phyloP scores from a whole-genome alignment of 2,329 filamentous ascomycete species.

The Ophiocordyceps camponoti-leonardi region DNA sequence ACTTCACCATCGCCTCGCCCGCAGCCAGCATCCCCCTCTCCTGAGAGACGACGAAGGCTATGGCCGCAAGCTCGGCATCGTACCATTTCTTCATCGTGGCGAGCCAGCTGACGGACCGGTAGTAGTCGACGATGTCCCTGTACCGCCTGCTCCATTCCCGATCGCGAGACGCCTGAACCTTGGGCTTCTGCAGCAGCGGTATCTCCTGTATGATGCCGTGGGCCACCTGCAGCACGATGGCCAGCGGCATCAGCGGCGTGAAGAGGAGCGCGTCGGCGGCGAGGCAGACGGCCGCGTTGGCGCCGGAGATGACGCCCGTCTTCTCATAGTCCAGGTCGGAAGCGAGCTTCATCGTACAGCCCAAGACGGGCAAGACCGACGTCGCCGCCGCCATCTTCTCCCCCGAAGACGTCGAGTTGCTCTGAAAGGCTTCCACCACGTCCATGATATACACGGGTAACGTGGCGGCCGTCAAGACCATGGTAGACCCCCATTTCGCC shows the following conservation, averaged over 20 bases:
- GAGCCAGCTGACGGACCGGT: background rate
- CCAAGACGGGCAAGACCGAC: background rate
- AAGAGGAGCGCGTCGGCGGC: background rate
- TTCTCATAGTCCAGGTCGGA: background rate
- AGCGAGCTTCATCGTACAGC: background rate
- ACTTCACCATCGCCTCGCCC: background rate
- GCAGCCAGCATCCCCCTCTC: background rate
- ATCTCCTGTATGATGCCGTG: background rate
- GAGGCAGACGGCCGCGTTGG: conserved; percentile 4
- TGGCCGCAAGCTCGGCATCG: background rate
- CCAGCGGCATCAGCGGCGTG: background rate
- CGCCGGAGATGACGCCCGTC: background rate
- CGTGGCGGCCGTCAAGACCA: background rate
- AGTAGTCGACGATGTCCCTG: background rate
- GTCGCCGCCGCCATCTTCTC: background rate
- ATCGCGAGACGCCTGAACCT: background rate
- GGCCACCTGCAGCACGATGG: background rate
- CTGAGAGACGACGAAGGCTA: background rate
- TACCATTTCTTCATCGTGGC: background rate
- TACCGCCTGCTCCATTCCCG: background rate
- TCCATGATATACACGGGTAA: background rate
- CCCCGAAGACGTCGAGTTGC: background rate
- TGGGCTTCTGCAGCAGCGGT: background rate
- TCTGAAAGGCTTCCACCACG: background rate
- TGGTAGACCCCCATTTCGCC: background rate